A percentile compares a stretch with the other conserved stretches of the same genome.
Conservation (phyloP, 106 monocot genomes). For the Allium cepa region DNA sequence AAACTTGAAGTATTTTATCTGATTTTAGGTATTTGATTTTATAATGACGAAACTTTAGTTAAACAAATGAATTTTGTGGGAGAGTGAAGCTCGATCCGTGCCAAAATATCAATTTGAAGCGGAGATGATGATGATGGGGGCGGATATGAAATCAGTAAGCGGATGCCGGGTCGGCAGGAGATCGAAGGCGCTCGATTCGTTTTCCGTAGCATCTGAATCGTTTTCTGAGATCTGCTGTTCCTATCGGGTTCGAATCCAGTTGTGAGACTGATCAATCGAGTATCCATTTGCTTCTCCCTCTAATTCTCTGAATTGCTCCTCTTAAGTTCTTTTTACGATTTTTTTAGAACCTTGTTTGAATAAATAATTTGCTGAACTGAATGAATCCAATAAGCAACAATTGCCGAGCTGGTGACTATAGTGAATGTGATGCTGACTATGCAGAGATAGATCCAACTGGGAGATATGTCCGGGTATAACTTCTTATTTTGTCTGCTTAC, state of each 20-base stretch:
- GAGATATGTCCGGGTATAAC: slow-evolving; percentile 47
- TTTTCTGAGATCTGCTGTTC: slow-evolving; percentile 27
- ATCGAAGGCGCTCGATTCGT: slow-evolving; percentile 30
- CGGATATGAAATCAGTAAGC: slow-evolving; percentile 9
- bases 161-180: slow-evolving; percentile 22
- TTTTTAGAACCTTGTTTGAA: not conserved
- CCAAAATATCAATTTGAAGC: no score
- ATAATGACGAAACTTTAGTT: no score
- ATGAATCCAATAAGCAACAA: slow-evolving; percentile 20
- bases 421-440: slow-evolving; percentile 20
- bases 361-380: not conserved
- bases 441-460: slow-evolving; percentile 49
- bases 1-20: no score
- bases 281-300: not conserved
- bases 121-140: slow-evolving; percentile 17
- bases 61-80: no score
- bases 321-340: not conserved
- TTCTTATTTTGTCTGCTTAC: not conserved
- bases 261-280: not conserved
- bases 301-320: not conserved
- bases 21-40: no score
- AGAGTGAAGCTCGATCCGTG: no score
- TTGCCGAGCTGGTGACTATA: not conserved
- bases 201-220: slow-evolving; percentile 38
- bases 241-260: not conserved